A percentile compares a stretch with the other conserved stretches of the same genome.
Evolutionary conservation across 2,329 filamentous ascomycete genomes (phyloP).

Genomic region (Huntiella decipiens): DNA sequence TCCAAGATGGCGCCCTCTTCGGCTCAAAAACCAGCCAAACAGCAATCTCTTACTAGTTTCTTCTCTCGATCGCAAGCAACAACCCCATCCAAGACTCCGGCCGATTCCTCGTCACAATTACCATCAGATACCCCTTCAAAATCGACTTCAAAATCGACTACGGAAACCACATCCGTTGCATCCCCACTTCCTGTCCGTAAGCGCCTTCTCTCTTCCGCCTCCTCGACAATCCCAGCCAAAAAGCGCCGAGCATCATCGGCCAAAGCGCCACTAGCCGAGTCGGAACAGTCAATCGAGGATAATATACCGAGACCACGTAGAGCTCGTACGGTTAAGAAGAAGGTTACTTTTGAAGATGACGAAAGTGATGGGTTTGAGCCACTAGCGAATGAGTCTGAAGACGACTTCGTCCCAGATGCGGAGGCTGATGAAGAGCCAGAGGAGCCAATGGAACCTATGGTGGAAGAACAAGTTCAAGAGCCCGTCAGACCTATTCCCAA

Average conservation of each 20-base stretch:
- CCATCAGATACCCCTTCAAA: background rate
- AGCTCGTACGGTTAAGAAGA: background rate
- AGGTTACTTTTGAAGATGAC: background rate
- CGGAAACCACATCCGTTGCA: constrained; percentile 14
- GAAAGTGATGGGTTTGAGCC: constrained; percentile 1
- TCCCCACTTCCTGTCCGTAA: constrained; percentile 15
- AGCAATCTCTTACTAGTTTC: constrained; percentile 73
- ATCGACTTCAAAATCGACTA: background rate
- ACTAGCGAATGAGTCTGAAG: background rate
- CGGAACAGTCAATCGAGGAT: no score
- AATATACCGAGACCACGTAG: no score
- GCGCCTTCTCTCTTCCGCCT: constrained; percentile 13
- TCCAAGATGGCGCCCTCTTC: constrained; percentile 19
- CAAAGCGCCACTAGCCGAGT: no score
- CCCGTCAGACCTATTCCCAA: background rate
- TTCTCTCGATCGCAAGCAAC: constrained; percentile 40
- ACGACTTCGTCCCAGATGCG: background rate
- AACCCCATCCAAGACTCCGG: constrained; percentile 15
- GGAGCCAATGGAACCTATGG: background rate
- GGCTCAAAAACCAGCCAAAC: constrained; percentile 35
- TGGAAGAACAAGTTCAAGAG: background rate
- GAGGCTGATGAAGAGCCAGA: no score
- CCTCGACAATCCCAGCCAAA: constrained; percentile 12
- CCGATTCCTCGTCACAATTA: no score
- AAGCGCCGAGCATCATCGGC: background rate